Evolutionary conservation across 2,329 filamentous ascomycete genomes (phyloP), one percentile per base, ranked within the genome.

Genomic region (Penicillium digitatum): DNA sequence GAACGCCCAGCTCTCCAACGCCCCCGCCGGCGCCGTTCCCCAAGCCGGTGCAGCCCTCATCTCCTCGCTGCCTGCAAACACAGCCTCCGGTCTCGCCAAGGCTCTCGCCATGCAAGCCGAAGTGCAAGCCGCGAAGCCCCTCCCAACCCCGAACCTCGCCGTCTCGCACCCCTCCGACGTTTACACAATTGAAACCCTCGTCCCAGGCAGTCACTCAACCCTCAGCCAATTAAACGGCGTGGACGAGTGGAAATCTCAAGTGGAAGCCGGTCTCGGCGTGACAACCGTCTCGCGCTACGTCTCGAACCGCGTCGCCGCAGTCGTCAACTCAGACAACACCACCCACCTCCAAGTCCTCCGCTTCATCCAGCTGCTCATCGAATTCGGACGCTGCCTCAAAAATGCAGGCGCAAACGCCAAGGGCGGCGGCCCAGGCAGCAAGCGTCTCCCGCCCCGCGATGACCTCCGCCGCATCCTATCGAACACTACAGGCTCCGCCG

Each of bases 71-170:
- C 70, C 74, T 26, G 62, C 67, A 18, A 67, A 72, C 32, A 62
- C 65, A 8, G 60, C 67, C 44, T 64, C 68, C 32, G 66, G 69
- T 44, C 60, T 69, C 26, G 65, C 68, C 56, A 73, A 72, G 55
- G 60, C 69, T 2, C 66, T 66, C 40, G 64, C 66, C 32, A 62
- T 75, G 31, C 72, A 77, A 59, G 71, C 73, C 44, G 69, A 74
- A 58, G 71, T 78, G 35, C 75, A 77, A 66, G 75, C 73, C 46
- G 70, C 72, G 54, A 79, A 79, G 59, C 78, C 78, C 12, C 59
- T 78, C 26, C 78, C 78, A 2, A 66, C 64, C 4, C 68, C 76
- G 10, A 72, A 79, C 63, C 62, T 78, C 29, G 62, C 67, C 22
- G 75, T 76, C 14, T 68, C 69, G 26, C 74, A 76, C 48, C 77